A percentile compares a stretch with the other conserved stretches of the same genome.
Conservation (phyloP, 768 basidiomycete genomes). For the Hysterangium stoloniferum region DNA sequence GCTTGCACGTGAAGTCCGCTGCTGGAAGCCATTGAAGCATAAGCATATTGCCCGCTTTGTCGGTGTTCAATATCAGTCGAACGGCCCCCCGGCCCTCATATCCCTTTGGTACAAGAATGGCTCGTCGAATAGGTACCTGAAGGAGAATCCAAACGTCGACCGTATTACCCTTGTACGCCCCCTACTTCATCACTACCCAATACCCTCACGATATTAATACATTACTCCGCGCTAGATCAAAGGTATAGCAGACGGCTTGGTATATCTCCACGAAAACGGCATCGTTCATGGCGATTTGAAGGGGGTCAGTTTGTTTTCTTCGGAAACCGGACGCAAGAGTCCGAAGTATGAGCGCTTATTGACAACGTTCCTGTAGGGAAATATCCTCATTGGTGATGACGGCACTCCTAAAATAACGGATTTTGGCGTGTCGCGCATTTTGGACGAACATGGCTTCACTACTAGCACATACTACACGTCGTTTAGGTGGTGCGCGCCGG, state of each 20-base stretch:
- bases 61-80: not conserved
- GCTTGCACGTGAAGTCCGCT: not conserved
- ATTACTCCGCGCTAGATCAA: not conserved
- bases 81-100: not conserved
- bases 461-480: not conserved
- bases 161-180: not conserved
- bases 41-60: conserved; percentile 3
- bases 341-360: no score
- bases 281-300: conserved; percentile 6
- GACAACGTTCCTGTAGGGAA: not conserved
- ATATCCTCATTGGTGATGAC: conserved; percentile 11
- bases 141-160: not conserved
- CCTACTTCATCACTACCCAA: no score
- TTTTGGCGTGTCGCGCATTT: conserved; percentile 9
- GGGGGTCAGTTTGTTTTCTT: no score
- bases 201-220: not conserved
- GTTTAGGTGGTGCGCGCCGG: conserved; percentile 7
- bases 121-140: not conserved
- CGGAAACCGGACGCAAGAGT: no score
- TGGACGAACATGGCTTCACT: not conserved
- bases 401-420: conserved; percentile 8
- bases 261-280: conserved; percentile 3
- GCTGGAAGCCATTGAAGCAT: conserved; percentile 4
- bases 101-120: conserved; percentile 6
- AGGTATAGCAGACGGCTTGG: not conserved